Base-by-base conservation (phyloP, 768 basidiomycete genomes). In the Agrocybe pediades region DNA sequence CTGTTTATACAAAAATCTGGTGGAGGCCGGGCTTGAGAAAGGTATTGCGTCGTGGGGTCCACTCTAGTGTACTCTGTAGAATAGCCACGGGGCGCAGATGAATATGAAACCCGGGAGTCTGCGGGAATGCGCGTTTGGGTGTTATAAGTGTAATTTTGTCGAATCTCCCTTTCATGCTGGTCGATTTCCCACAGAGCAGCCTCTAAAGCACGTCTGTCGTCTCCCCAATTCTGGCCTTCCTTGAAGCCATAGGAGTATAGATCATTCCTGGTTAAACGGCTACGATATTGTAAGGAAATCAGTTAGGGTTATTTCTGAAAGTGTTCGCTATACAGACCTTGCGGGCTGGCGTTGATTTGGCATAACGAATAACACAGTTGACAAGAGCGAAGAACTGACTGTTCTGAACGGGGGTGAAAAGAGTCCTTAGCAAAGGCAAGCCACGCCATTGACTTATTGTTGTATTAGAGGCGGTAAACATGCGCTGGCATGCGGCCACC, bases 201-300 rank as follows among this genome's bases (percentile, higher is more conserved):
- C 51, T 69, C 67, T 20, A 71, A 53, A 15, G 59, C 61, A 16
- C 67, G 66, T 25, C 65, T 66, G 33, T 70, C 65, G 9, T 67
- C 64, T 41, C 51, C 64, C 68, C 69, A 71, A 0, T 65, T 54
- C 21, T 67, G 60, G 9, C 67, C 66, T 24, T 63, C 61, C 49
- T 65, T 68, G 53, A 65, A 68, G 3, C 67, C 68, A 50, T 71
- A 68, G 3, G 67, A 57, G 36, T 67, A 54, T 57, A 69, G 57
- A 6, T 71, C 70, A 27, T 57, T 57, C 13, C 61, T 52, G 7
- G 61, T 56, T 11, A 62, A 33, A 20, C 61, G 59, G 41, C 64
- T 65, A 36, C 29, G 16, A 36, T 39, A 23, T 21, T 36, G 47
- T 26, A 15, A 9, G n/a, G n/a, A 26, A 49, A 46, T 20, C 5